These are phyloP conservation scores for Claviceps sp. DNA, from an alignment of 2,329 filamentous ascomycete species.

Conservation along the genomic window DNA sequence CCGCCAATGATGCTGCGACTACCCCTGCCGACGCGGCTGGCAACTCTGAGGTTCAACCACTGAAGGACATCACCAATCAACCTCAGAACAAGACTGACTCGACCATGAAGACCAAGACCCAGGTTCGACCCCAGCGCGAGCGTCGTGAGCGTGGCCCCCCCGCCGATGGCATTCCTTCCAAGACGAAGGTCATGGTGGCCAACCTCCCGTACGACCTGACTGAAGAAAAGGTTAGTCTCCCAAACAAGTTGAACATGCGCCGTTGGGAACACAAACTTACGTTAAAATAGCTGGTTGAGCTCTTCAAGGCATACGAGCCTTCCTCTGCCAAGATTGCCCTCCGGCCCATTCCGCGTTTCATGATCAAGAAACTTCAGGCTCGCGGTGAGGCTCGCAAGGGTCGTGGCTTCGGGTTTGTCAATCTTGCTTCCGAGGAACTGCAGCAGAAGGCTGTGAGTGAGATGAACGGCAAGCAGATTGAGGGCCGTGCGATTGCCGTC, in stretches of 20 bases:
- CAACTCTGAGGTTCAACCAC: constrained; percentile 40
- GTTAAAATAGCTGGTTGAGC: constrained; percentile 73
- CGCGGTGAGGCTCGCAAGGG: constrained; percentile 98
- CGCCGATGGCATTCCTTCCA: constrained; percentile 92
- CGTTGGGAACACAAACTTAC: not conserved
- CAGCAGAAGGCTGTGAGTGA: constrained; percentile 94
- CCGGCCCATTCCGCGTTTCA: constrained; percentile 95
- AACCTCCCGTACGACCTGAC: constrained; percentile 97
- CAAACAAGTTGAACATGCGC: not conserved
- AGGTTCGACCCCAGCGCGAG: constrained; percentile 43
- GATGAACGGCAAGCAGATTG: constrained; percentile 99
- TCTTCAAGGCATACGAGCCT: constrained; percentile 85
- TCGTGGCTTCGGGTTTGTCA: constrained; percentile 97
- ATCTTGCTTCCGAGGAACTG: constrained; percentile 82
- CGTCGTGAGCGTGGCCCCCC: constrained; percentile 80
- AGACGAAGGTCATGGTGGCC: constrained; percentile 99
- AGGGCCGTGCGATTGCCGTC: constrained; percentile 97
- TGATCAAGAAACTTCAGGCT: constrained; percentile 99
- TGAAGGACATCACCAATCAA: constrained; percentile 49
- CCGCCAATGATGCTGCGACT: constrained; percentile 31
- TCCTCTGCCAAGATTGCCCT: constrained; percentile 96
- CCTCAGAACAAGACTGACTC: constrained; percentile 41
- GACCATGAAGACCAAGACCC: constrained; percentile 43
- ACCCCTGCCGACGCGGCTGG: constrained; percentile 31
- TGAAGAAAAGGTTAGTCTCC: constrained; percentile 73